These are phyloP conservation scores for Globisporangium splendens DNA, from an alignment of 352 stramenopile species.

Conservation along the genomic window DNA sequence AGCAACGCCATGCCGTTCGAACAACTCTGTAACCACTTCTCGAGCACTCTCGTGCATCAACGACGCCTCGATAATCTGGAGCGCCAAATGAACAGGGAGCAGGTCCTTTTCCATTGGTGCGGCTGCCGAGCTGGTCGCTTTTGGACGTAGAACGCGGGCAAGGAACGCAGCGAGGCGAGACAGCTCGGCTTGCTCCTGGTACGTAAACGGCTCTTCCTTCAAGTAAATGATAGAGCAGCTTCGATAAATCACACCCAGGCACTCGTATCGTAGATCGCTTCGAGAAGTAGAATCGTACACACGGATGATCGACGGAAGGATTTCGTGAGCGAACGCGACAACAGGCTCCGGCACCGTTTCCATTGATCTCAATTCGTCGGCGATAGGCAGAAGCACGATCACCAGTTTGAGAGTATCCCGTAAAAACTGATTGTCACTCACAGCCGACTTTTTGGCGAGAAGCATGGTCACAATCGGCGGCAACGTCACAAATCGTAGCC, in stretches of 20 bases:
- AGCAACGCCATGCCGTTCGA: slow-evolving; percentile 54
- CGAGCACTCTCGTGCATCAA: slow-evolving; percentile 19
- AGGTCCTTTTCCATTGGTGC: slow-evolving; percentile 24
- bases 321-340: slow-evolving; percentile 33
- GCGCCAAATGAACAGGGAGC: slow-evolving; percentile 30
- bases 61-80: slow-evolving; percentile 46
- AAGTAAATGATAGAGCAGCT: slow-evolving; percentile 39
- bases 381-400: slow-evolving; percentile 40
- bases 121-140: slow-evolving; percentile 12
- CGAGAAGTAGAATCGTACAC: slow-evolving; percentile 54
- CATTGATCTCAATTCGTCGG: slow-evolving; percentile 23
- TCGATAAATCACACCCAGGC: slow-evolving; percentile 47
- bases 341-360: slow-evolving; percentile 20
- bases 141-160: slow-evolving; percentile 47
- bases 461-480: slow-evolving; percentile 44
- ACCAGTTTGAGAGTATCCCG: slow-evolving; percentile 58
- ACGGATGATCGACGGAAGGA: slow-evolving; percentile 43
- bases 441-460: slow-evolving; percentile 32
- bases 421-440: slow-evolving; percentile 43
- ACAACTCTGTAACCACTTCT: slow-evolving; percentile 27
- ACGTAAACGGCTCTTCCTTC: slow-evolving; percentile 22
- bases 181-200: slow-evolving; percentile 26
- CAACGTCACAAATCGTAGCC: slow-evolving; percentile 37
- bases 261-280: slow-evolving; percentile 50
- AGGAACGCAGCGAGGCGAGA: slow-evolving; percentile 48